Evolutionary conservation across 2,329 filamentous ascomycete genomes (phyloP).

Genomic region (Neocatenulostroma microsporum): DNA sequence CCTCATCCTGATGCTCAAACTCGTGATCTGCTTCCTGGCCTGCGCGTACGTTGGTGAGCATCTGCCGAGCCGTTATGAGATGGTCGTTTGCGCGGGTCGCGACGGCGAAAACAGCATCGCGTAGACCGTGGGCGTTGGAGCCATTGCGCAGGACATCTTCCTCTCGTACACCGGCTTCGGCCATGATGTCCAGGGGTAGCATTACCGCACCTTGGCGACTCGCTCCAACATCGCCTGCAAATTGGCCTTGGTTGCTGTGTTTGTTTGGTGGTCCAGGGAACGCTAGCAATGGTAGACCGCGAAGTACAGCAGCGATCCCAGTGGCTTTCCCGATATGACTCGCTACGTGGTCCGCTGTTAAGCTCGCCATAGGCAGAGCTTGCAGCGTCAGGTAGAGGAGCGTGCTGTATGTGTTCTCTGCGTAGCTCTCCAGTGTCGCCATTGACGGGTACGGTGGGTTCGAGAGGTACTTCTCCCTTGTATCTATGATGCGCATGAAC

Average conservation of each 20-base stretch:
- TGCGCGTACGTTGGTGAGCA: conserved; percentile 71
- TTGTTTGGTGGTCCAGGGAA: conserved; percentile 58
- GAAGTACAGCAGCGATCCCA: conserved; percentile 77
- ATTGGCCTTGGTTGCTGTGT: conserved; percentile 42
- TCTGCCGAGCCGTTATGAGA: conserved; percentile 84
- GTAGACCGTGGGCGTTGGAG: conserved; percentile 67
- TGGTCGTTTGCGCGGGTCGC: conserved; percentile 94
- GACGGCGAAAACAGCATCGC: conserved; percentile 84
- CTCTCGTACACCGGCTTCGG: conserved; percentile 68
- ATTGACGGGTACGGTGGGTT: conserved; percentile 74
- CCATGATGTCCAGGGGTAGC: conserved; percentile 87
- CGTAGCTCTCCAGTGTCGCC: conserved; percentile 72
- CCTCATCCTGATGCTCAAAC: conserved; percentile 78
- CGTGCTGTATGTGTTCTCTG: conserved; percentile 90
- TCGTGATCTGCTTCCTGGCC: conserved; percentile 73
- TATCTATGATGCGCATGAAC: conserved; percentile 65
- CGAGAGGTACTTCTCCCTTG: conserved; percentile 72
- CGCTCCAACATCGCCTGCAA: conserved; percentile 33
- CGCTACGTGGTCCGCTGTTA: conserved; percentile 85
- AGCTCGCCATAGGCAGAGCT: conserved; percentile 66
- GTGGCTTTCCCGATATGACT: conserved; percentile 92
- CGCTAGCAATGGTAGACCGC: conserved; percentile 81
- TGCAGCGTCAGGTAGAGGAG: conserved; percentile 83
- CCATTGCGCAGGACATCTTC: conserved; percentile 83
- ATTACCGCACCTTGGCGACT: conserved; percentile 59